Conservation (phyloP, 2,329 filamentous ascomycete species). For the Chrysoporthe deuterocubensis region DNA sequence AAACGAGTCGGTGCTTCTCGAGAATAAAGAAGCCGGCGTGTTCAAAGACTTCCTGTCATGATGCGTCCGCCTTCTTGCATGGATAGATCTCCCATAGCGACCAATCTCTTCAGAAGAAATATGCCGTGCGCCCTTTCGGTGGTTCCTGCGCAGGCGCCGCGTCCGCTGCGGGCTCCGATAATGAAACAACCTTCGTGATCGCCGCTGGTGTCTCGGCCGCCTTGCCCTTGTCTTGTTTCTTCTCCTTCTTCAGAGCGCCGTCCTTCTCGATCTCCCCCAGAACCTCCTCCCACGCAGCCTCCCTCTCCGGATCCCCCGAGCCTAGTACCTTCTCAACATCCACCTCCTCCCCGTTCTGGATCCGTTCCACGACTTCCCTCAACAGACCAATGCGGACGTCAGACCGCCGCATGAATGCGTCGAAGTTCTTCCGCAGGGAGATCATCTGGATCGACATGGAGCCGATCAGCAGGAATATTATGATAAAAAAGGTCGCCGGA, state of each 20-base stretch:
- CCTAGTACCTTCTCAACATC: slow-evolving; percentile 85
- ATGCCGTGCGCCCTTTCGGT: slow-evolving; percentile 43
- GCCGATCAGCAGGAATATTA: slow-evolving; percentile 84
- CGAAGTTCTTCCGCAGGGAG: slow-evolving; percentile 74
- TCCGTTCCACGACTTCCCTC: slow-evolving; percentile 72
- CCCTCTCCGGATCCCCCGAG: slow-evolving; percentile 73
- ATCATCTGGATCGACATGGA: slow-evolving; percentile 96
- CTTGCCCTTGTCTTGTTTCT: slow-evolving; percentile 47
- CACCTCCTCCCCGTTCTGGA: slow-evolving; percentile 75
- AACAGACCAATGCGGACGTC: slow-evolving; percentile 79
- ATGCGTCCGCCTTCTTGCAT: slow-evolving; percentile 28
- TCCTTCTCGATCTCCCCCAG: slow-evolving; percentile 69
- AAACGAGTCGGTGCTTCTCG: slow-evolving; percentile 27
- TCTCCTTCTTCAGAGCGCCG: slow-evolving; percentile 55
- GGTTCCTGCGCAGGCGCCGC: slow-evolving; percentile 30
- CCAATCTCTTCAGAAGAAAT: slow-evolving; percentile 52
- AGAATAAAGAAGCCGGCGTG: slow-evolving; percentile 40
- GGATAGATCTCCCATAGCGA: slow-evolving; percentile 30
- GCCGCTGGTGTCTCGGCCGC: slow-evolving; percentile 32
- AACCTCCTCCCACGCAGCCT: slow-evolving; percentile 87
- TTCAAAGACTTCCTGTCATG: slow-evolving; percentile 67
- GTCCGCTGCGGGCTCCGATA: slow-evolving; percentile 30
- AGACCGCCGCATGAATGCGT: slow-evolving; percentile 72
- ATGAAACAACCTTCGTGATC: slow-evolving; percentile 34
- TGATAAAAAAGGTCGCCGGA: slow-evolving; percentile 80